Evolutionary conservation across 2,329 filamentous ascomycete species (phyloP).

Genomic region (Annulohypoxylon truncatum): DNA sequence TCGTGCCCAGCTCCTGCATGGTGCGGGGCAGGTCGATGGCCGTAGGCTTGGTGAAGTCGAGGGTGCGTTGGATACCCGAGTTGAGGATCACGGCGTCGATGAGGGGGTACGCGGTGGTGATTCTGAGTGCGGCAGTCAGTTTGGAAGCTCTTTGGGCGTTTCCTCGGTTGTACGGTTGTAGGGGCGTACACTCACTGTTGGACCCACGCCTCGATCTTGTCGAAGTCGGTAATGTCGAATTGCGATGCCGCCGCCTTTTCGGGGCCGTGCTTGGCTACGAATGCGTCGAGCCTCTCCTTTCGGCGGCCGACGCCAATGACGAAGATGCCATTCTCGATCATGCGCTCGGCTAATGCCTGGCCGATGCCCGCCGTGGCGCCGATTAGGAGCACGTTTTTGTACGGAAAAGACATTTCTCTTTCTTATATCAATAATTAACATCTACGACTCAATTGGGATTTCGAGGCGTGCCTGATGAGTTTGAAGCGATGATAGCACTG

Average conservation of each 20-base stretch:
- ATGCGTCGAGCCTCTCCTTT: constrained; percentile 62
- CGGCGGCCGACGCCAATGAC: constrained; percentile 69
- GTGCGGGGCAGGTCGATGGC: constrained; percentile 53
- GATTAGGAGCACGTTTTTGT: constrained; percentile 48
- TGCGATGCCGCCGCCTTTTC: constrained; percentile 54
- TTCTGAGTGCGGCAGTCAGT: constrained; percentile 40
- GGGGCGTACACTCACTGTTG: constrained; percentile 47
- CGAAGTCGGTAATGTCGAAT: constrained; percentile 59
- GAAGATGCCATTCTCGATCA: constrained; percentile 59
- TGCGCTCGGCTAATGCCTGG: constrained; percentile 48
- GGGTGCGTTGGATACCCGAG: constrained; percentile 63
- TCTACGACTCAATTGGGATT: neutral
- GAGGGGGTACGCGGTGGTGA: constrained; percentile 56
- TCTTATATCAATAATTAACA: neutral
- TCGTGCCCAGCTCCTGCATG: constrained; percentile 58
- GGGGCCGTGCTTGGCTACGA: constrained; percentile 60
- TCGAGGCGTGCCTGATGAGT: neutral
- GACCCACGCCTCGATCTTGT: constrained; percentile 56
- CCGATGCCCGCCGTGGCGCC: constrained; percentile 49
- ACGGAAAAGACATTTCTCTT: constrained; percentile 46
- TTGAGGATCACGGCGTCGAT: constrained; percentile 69
- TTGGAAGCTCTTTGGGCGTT: neutral
- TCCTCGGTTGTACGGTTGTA: neutral
- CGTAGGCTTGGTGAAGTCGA: constrained; percentile 59
- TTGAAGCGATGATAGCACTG: constrained; percentile 1